Conservation (phyloP, 2,329 filamentous ascomycete genomes). For the Aspergillus pseudoglaucus region DNA sequence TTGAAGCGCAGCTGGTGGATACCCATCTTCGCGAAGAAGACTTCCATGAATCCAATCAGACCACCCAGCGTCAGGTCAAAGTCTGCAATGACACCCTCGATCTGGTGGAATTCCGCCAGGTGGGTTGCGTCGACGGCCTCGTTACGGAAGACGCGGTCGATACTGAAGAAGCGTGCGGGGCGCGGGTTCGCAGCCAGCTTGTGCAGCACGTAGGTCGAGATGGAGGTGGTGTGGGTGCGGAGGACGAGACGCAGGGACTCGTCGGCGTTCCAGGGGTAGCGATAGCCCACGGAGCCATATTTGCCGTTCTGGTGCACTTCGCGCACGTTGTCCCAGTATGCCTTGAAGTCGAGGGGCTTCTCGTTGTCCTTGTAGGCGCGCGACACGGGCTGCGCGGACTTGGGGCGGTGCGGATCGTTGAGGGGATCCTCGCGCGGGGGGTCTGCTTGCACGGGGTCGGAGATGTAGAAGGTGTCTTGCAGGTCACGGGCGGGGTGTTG, state of each 20-base stretch:
- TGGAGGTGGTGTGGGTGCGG: constrained; percentile 90
- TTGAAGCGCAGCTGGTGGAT: constrained; percentile 86
- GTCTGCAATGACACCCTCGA: constrained; percentile 97
- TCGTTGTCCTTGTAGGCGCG: constrained; percentile 43
- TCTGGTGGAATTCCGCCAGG: constrained; percentile 95
- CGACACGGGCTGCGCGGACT: constrained; percentile 37
- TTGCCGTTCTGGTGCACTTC: constrained; percentile 86
- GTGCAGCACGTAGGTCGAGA: constrained; percentile 85
- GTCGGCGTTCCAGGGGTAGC: constrained; percentile 85
- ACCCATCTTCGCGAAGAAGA: constrained; percentile 96
- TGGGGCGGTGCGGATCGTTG: constrained; percentile 30
- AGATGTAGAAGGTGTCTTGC: constrained; percentile 98
- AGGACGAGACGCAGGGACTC: constrained; percentile 84
- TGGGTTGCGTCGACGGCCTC: constrained; percentile 96
- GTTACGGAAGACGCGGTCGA: constrained; percentile 96
- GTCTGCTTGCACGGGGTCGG: constrained; percentile 74
- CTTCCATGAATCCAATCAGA: constrained; percentile 87
- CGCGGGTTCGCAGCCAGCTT: constrained; percentile 77
- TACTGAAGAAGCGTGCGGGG: constrained; percentile 94
- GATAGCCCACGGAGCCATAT: constrained; percentile 91
- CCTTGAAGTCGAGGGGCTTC: constrained; percentile 60
- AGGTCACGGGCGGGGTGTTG: constrained; percentile 96
- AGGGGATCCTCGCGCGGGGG: constrained; percentile 53
- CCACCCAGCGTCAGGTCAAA: constrained; percentile 88
- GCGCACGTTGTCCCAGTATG: constrained; percentile 83